These are phyloP conservation scores for Echria macrotheca DNA, from an alignment of 495 filamentous ascomycete species.

Conservation along the genomic window DNA sequence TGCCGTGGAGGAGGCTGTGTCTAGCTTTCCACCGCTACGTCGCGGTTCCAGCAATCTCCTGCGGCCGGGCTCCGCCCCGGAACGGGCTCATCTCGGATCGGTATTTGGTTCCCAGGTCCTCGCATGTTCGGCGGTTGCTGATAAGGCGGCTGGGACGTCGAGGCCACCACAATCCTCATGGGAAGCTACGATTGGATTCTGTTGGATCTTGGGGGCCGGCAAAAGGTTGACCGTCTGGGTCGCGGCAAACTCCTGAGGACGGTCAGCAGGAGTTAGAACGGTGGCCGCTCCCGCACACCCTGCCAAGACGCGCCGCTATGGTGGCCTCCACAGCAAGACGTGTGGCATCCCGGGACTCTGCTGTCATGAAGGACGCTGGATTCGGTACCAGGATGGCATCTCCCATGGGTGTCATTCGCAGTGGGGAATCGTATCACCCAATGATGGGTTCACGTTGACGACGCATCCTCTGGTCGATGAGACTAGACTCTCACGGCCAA, in stretches of 20 bases:
- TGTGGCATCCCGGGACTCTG: constrained; percentile 11
- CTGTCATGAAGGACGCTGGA: constrained; percentile 12
- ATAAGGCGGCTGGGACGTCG: too few species aligned
- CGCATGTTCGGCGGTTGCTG: constrained; percentile 10
- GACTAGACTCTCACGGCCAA: constrained; percentile 1
- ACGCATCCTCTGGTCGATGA: constrained; percentile 17
- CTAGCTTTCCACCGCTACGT: background rate
- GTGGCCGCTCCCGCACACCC: too few species aligned
- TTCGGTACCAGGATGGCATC: constrained; percentile 25
- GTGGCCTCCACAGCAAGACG: too few species aligned
- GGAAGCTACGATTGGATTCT: too few species aligned
- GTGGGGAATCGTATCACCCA: constrained; percentile 20
- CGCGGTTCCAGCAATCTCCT: background rate
- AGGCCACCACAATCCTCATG: too few species aligned
- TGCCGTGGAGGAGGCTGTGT: background rate
- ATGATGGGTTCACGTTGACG: constrained; percentile 13
- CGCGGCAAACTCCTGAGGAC: too few species aligned
- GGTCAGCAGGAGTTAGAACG: too few species aligned
- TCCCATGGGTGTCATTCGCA: constrained; percentile 19
- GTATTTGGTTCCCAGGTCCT: constrained; percentile 8
- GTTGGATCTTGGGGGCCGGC: too few species aligned
- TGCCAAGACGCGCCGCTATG: too few species aligned
- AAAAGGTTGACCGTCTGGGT: too few species aligned
- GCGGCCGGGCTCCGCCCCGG: constrained; percentile 1
- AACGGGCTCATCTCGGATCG: constrained; percentile 7